Evolutionary conservation across 106 monocot species (phyloP).

Genomic region (Dioscorea zingiberensis): DNA sequence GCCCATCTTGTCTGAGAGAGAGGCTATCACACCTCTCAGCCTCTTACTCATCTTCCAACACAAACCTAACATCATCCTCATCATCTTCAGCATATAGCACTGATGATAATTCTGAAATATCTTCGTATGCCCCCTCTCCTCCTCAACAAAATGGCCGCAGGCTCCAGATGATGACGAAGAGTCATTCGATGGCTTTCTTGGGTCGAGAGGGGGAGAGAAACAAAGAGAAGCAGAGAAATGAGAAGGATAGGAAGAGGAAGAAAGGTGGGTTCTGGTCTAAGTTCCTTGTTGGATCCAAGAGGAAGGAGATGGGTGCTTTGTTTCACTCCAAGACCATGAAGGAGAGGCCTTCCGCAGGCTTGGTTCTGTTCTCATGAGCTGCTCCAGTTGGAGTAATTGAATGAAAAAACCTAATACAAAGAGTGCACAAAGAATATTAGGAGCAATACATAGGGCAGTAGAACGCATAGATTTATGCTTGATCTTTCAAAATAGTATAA

Average conservation of each 20-base stretch:
- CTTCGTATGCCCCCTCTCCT: conserved; percentile 5
- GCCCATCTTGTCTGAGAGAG: conserved; percentile 54
- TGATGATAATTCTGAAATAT: not conserved
- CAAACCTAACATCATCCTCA: too few species aligned
- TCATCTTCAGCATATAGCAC: conserved; percentile 8
- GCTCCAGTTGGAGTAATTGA: too few species aligned
- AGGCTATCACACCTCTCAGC: conserved; percentile 27
- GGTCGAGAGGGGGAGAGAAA: conserved; percentile 1
- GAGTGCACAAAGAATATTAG: too few species aligned
- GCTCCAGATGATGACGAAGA: conserved; percentile 17
- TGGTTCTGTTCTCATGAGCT: too few species aligned
- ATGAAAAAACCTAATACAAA: too few species aligned
- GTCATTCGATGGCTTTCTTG: conserved; percentile 20
- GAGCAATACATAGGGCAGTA: too few species aligned
- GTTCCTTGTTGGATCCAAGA: conserved; percentile 4
- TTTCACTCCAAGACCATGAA: conserved; percentile 45
- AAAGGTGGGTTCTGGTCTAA: conserved; percentile 29
- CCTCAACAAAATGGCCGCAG: not conserved
- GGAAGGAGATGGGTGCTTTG: not conserved
- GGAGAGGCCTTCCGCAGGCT: conserved; percentile 29
- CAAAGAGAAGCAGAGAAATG: conserved; percentile 1
- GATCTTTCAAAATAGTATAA: too few species aligned
- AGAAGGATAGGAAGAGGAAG: conserved; percentile 16
- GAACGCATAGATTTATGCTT: too few species aligned
- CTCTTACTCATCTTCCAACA: conserved; percentile 30